Base-by-base conservation (phyloP, 2,329 filamentous ascomycete species). In the Apiospora kogelbergensis region DNA sequence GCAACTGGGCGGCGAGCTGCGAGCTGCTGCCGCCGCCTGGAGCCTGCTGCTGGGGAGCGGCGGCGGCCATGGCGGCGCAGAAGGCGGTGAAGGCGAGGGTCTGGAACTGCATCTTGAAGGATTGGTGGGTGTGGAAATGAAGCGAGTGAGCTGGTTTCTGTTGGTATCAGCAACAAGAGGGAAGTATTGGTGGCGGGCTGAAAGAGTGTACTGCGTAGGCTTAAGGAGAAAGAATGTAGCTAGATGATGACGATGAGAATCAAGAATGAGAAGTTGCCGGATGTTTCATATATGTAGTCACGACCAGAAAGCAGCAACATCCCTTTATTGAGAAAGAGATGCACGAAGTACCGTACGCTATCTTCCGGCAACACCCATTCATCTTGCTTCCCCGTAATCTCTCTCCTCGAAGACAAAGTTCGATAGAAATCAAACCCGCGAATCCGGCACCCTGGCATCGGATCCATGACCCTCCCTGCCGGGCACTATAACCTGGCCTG, bases 1-100 rank as follows among this genome's bases (percentile, higher is more conserved):
- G 81, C 7, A 82, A 75, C 45, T 71, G 67, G 33, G 70, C 41
- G 37, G 72, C 68, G 42, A 76, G 68, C 22, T 70, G 46, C 45
- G 26, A 2, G 53, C 30, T 17, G 53, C 17, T 20, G 9, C 26
- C 53, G n/a, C n/a, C n/a, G n/a, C n/a, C 20, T 60, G 26, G n/a
- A n/a, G n/a, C n/a, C 30, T 60, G 53, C 30, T 37, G 30, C 53
- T 60, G 53, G 26, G 53, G 53, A 30, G 10, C 30, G 66, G 73
- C 72, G n/a, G 71, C 69, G 48, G 68, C 70, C 37, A 70, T 46
- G 67, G 66, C 68, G 69, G 70, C 68, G 44, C 76, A 48, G 71
- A 76, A 42, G 65, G 70, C 13, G 65, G 70, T 24, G 70, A 70
- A 11, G 69, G 70, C 70, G 57, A 71, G 26, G 30, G 17, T n/a